A percentile compares a stretch with the other conserved stretches of the same genome.
phyloP scores from a whole-genome alignment of 768 basidiomycete genomes.

The Xerocomellus chrysenteron region DNA sequence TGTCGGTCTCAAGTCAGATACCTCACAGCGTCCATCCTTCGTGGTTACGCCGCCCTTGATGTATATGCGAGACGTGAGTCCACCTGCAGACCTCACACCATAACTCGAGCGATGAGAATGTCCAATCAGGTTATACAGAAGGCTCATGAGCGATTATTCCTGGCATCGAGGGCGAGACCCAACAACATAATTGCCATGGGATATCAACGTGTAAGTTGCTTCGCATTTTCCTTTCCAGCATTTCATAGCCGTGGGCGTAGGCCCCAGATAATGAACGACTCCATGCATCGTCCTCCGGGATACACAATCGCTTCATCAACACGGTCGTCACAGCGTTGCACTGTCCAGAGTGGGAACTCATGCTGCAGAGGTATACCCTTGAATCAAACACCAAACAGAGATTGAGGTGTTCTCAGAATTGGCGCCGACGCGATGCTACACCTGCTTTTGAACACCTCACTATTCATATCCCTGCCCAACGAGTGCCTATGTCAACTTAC shows the following conservation, averaged over 20 bases:
- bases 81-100: not conserved
- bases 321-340: constrained; percentile 71
- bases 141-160: constrained; percentile 57
- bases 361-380: constrained; percentile 55
- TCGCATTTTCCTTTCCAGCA: not conserved
- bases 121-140: constrained; percentile 54
- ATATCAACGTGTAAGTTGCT: constrained; percentile 52
- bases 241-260: constrained; percentile 2
- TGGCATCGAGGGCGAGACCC: constrained; percentile 34
- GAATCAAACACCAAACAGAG: not conserved
- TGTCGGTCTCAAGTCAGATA: constrained; percentile 39
- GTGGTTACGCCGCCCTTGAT: constrained; percentile 40
- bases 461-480: constrained; percentile 80
- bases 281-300: constrained; percentile 40
- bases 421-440: constrained; percentile 78
- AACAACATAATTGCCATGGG: constrained; percentile 66
- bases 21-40: constrained; percentile 25
- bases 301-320: constrained; percentile 67
- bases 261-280: constrained; percentile 37
- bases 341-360: constrained; percentile 60
- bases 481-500: constrained; percentile 82
- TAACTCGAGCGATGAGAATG: not conserved
- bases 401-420: constrained; percentile 47
- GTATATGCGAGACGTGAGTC: constrained; percentile 54
- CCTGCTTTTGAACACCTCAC: constrained; percentile 68